Base-by-base conservation (phyloP, 495 filamentous ascomycete genomes). In the Bryoglossum gracile region DNA sequence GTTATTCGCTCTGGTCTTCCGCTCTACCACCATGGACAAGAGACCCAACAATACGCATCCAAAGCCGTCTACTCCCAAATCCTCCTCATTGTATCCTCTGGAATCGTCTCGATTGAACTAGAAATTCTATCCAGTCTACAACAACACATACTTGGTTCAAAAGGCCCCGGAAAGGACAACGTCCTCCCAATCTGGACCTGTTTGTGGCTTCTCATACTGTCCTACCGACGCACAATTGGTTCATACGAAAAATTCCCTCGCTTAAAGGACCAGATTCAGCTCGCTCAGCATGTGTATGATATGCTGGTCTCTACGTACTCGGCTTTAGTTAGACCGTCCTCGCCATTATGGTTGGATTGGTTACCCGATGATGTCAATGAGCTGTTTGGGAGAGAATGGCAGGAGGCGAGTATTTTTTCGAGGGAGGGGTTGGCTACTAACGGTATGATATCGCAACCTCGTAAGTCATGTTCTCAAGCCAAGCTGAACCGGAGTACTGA, bases 281-380 rank as follows among this genome's bases (percentile, higher is more conserved):
- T 40, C 13, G 23, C 33, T 26, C 19, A 18, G 21, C 45, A 40
- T 26, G 16, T 48, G 45, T 39, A 48, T 13, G 34, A 48, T 14
- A 48, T 48, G 45, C 10, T 48, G 8, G 45, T 48, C 4, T 48
- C 45, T 11, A 39, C 40, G 17, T 48, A 48, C 4, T 48, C 45
- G 4, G 22, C 19, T 1, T 21, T 48, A 11, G 38, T 48, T 23
- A 8, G 45, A 8, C 23, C 45, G 2, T 39, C 34, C 3, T 48
- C 45, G 8, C 45, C 45, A 2, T 13, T 40, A 22, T 24, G 19
- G 14, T 16, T 38, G 4, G 40, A 48, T 18, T 48, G 45, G 45
- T 16, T 48, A 1, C 9, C 2, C 1, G 34, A 37, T 33, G 42
- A 45, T 17, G 25, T 45, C 9, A 18, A 6, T 18, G 45, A 30